Conservation (phyloP, 2,329 filamentous ascomycete genomes). For the Raffaelea arxii region DNA sequence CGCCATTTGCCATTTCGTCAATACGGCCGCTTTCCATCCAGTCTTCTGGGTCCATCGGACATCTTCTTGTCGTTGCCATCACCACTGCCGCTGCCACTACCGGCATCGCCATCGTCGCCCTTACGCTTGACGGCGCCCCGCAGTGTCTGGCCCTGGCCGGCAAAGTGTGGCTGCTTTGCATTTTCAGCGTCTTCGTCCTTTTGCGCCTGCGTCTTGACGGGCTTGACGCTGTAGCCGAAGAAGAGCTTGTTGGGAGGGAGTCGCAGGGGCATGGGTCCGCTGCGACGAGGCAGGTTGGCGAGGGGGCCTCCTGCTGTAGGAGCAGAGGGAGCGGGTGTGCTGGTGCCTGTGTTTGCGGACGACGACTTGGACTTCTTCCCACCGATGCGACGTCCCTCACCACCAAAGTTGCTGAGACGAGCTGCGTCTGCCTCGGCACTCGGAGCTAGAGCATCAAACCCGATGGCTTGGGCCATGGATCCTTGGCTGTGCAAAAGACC, state of each 20-base stretch:
- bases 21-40: too few species aligned
- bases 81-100: constrained; percentile 5
- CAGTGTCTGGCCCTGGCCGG: constrained; percentile 76
- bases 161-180: constrained; percentile 64
- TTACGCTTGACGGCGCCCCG: constrained; percentile 63
- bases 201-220: constrained; percentile 69
- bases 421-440: constrained; percentile 57
- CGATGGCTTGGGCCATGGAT: constrained; percentile 96
- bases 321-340: not conserved
- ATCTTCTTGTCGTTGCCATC: constrained; percentile 22
- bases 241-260: constrained; percentile 86
- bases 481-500: constrained; percentile 75
- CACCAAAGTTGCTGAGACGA: constrained; percentile 67
- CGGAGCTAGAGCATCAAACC: constrained; percentile 84
- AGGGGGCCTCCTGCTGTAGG: constrained; percentile 28
- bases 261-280: constrained; percentile 78
- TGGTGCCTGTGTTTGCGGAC: constrained; percentile 35
- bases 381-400: constrained; percentile 71
- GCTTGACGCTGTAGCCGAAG: constrained; percentile 90
- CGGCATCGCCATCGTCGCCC: constrained; percentile 33
- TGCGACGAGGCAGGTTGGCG: constrained; percentile 34
- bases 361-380: constrained; percentile 76
- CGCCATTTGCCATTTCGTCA: too few species aligned
- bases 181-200: constrained; percentile 56
- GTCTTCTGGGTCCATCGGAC: too few species aligned